Percentiles rank a stretch among this genome's conserved stretches.
Evolutionary conservation across 768 basidiomycete species (phyloP).

Genomic region (Pholiota conissans): DNA sequence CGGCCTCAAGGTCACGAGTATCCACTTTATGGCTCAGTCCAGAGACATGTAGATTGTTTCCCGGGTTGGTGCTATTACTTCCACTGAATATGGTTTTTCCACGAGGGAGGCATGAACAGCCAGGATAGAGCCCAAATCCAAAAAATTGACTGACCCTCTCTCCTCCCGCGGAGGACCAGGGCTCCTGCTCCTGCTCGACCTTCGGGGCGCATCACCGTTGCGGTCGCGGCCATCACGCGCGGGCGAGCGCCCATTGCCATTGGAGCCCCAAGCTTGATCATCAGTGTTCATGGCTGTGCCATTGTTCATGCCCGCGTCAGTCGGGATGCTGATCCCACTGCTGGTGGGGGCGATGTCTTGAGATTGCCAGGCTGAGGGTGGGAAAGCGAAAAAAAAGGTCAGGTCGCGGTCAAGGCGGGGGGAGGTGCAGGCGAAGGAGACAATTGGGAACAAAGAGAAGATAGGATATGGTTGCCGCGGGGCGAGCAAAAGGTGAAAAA

Average conservation of each 20-base stretch:
- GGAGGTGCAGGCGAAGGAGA: slow-evolving; percentile 44
- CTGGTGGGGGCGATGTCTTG: slow-evolving; percentile 76
- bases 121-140: slow-evolving; percentile 17
- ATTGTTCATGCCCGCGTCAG: slow-evolving; percentile 42
- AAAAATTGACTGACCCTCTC: slow-evolving; percentile 48
- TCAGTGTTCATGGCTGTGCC: slow-evolving; percentile 49
- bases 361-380: slow-evolving; percentile 74
- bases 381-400: slow-evolving; percentile 33
- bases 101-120: slow-evolving; percentile 18
- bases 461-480: slow-evolving; percentile 18
- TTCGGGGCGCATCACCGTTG: slow-evolving; percentile 52
- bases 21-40: slow-evolving; percentile 61
- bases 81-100: slow-evolving; percentile 19
- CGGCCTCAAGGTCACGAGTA: slow-evolving; percentile 83
- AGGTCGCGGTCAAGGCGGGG: slow-evolving; percentile 38
- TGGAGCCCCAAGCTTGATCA: slow-evolving; percentile 51
- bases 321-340: slow-evolving; percentile 71
- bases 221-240: slow-evolving; percentile 32
- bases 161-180: slow-evolving; percentile 53
- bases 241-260: slow-evolving; percentile 44
- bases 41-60: slow-evolving; percentile 66
- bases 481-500: slow-evolving; percentile 23
- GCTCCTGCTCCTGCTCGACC: slow-evolving; percentile 80
- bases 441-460: slow-evolving; percentile 24
- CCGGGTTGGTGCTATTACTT: slow-evolving; percentile 58